Conservation (phyloP, 768 basidiomycete species). For the Leccinum arenicola region DNA sequence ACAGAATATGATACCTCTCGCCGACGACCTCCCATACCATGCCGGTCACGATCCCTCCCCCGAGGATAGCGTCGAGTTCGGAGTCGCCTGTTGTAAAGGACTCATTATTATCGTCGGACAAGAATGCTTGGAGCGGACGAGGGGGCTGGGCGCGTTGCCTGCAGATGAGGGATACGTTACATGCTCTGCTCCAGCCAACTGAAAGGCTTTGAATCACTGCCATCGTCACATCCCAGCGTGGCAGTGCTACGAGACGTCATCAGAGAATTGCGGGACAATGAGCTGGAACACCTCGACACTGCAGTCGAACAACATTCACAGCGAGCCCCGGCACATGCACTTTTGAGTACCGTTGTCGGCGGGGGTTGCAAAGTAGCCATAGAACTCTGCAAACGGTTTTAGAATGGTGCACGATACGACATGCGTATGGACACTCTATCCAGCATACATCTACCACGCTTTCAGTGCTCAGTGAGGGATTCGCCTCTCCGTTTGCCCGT, state of each 20-base stretch:
- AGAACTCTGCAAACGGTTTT: slow-evolving; percentile 82
- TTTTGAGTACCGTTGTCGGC: slow-evolving; percentile 83
- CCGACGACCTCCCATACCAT: slow-evolving; percentile 88
- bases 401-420: slow-evolving; percentile 16
- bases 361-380: slow-evolving; percentile 88
- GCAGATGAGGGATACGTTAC: slow-evolving; percentile 46
- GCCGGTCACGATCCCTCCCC: slow-evolving; percentile 76
- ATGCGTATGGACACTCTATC: slow-evolving; percentile 2
- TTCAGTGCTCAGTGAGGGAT: slow-evolving; percentile 33
- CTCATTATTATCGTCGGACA: slow-evolving; percentile 39
- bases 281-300: slow-evolving; percentile 89
- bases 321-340: slow-evolving; percentile 85
- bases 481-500: slow-evolving; percentile 48
- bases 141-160: slow-evolving; percentile 39
- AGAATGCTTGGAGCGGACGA: slow-evolving; percentile 39
- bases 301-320: slow-evolving; percentile 88
- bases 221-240: slow-evolving; percentile 73
- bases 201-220: slow-evolving; percentile 61
- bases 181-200: slow-evolving; percentile 60
- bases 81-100: slow-evolving; percentile 74
- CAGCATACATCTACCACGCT: background rate
- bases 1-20: slow-evolving; percentile 62
- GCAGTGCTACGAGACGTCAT: slow-evolving; percentile 70
- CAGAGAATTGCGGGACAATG: slow-evolving; percentile 88
- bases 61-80: slow-evolving; percentile 63